Evolutionary conservation across 2,329 filamentous ascomycete genomes (phyloP).

Genomic region (Fonsecaea monophora): DNA sequence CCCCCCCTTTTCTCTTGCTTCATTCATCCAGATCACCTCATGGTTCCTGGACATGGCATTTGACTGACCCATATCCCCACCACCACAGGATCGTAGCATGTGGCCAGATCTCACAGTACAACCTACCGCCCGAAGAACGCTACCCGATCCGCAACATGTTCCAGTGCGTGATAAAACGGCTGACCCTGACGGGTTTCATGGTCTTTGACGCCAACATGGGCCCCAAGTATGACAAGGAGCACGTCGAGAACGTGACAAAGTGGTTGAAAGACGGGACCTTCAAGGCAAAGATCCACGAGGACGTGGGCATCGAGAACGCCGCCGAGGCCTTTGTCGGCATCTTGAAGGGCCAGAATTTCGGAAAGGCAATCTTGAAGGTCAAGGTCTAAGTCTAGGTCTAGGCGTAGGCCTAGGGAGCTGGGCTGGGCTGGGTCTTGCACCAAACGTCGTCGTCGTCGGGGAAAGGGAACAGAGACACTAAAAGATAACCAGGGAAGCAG

Average conservation of each 20-base stretch:
- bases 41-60: neutral
- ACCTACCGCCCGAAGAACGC: constrained; percentile 61
- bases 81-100: constrained; percentile 32
- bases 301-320: constrained; percentile 78
- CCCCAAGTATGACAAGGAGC: constrained; percentile 69
- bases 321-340: constrained; percentile 76
- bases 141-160: constrained; percentile 73
- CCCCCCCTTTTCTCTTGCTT: neutral
- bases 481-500: neutral
- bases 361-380: constrained; percentile 81
- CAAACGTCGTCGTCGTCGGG: neutral
- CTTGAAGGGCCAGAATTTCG: constrained; percentile 80
- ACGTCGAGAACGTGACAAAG: constrained; percentile 75
- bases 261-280: constrained; percentile 79
- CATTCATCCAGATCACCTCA: neutral
- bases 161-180: constrained; percentile 69
- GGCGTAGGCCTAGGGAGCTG: neutral
- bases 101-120: constrained; percentile 74
- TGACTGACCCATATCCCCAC: neutral
- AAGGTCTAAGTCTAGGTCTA: constrained; percentile 7
- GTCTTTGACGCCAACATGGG: constrained; percentile 71
- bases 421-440: neutral
- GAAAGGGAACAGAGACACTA: neutral
- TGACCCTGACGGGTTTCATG: constrained; percentile 77
- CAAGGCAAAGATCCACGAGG: constrained; percentile 72